Evolutionary conservation across 352 stramenopile genomes (phyloP).

Genomic region (Pythium rishiriense): DNA sequence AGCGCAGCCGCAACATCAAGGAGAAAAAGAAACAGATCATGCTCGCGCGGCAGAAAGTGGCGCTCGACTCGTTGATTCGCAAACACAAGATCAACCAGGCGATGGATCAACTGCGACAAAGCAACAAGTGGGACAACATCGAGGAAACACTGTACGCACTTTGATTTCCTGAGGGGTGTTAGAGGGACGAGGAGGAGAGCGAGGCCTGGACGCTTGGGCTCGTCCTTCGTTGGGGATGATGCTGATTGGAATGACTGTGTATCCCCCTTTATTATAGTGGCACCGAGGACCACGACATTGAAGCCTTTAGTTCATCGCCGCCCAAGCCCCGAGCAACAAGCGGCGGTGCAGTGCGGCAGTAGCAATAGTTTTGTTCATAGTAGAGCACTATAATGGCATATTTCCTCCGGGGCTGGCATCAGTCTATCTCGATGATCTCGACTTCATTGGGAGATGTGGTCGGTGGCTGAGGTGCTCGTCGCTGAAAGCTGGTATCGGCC

Average conservation of each 20-base stretch:
- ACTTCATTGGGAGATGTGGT: background rate
- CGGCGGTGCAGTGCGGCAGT: background rate
- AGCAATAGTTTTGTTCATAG: conserved; percentile 21
- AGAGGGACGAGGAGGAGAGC: background rate
- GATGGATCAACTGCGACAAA: conserved; percentile 62
- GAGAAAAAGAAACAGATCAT: conserved; percentile 58
- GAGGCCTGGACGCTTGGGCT: background rate
- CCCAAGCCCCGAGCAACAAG: conserved; percentile 5
- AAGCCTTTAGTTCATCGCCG: conserved; percentile 4
- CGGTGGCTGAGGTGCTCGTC: background rate
- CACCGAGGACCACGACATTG: conserved; percentile 6
- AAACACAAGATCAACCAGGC: conserved; percentile 69
- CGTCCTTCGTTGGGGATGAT: background rate
- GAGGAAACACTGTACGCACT: conserved; percentile 71
- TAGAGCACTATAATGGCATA: conserved; percentile 2
- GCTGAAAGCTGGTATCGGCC: background rate
- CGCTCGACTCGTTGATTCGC: conserved; percentile 60
- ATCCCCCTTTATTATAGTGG: conserved; percentile 15
- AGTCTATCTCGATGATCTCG: conserved; percentile 31
- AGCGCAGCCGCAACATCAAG: conserved; percentile 58
- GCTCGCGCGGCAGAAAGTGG: conserved; percentile 59
- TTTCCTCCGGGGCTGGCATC: background rate
- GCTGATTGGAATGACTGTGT: conserved; percentile 11
- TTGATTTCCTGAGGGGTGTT: conserved; percentile 19
- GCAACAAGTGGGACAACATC: conserved; percentile 80